Evolutionary conservation across 2,329 filamentous ascomycete genomes (phyloP).

Genomic region (Clarireedia sp.): DNA sequence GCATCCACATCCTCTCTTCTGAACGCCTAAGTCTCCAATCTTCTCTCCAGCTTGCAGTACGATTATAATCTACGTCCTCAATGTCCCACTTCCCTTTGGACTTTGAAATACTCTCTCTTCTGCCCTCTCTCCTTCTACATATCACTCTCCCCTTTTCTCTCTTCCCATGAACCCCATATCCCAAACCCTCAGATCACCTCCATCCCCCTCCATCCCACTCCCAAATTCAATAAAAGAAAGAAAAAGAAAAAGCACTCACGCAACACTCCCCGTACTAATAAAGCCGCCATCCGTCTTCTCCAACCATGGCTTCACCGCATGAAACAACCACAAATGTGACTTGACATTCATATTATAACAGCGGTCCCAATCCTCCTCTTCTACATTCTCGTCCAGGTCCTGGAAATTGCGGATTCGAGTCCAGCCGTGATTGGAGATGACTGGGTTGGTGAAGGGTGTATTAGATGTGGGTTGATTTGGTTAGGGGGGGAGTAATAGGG

Average conservation of each 20-base stretch:
- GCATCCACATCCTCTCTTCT: too few species aligned
- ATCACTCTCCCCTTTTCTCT: too few species aligned
- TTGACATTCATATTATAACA: constrained; percentile 57
- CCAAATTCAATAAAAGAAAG: background rate
- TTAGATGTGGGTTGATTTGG: background rate
- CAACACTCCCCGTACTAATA: constrained; percentile 55
- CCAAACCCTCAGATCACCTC: background rate
- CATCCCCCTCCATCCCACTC: background rate
- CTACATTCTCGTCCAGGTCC: constrained; percentile 44
- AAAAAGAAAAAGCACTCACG: constrained; percentile 34
- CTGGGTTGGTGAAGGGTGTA: constrained; percentile 11
- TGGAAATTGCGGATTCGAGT: constrained; percentile 38
- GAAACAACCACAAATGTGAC: constrained; percentile 51
- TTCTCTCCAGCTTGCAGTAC: too few species aligned
- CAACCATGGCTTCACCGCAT: constrained; percentile 45
- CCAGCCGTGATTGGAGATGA: constrained; percentile 68
- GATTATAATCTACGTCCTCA: too few species aligned
- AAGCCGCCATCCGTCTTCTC: constrained; percentile 52
- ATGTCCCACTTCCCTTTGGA: too few species aligned
- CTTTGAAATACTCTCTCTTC: too few species aligned
- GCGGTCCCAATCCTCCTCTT: constrained; percentile 51
- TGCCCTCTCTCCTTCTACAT: too few species aligned
- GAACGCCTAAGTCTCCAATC: too few species aligned
- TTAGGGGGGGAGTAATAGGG: too few species aligned
- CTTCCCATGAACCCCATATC: background rate